A percentile compares a stretch with the other conserved stretches of the same genome.
Conservation (phyloP, 1,284 basidiomycete species). For the Singerocomus inundabilis region DNA sequence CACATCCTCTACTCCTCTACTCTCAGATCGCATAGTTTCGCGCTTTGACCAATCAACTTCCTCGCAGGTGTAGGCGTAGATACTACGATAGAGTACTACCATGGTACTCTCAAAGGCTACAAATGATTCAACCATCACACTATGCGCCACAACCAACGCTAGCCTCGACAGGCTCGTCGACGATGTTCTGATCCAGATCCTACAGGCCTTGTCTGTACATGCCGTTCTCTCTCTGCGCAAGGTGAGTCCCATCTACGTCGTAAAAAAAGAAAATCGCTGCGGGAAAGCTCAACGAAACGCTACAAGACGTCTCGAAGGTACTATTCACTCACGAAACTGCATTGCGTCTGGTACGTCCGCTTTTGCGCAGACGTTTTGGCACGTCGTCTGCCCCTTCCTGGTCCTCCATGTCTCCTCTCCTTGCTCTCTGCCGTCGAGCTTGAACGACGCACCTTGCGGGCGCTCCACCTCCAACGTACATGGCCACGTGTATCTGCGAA, state of each 20-base stretch:
- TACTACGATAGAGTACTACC: not conserved
- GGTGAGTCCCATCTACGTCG: constrained; percentile 12
- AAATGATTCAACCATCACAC: not conserved
- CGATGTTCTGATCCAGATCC: constrained; percentile 23
- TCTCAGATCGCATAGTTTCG: too few relatives aligned
- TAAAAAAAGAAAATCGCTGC: not conserved
- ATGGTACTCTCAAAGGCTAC: constrained; percentile 4
- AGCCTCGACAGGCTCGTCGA: constrained; percentile 28
- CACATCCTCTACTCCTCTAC: not conserved
- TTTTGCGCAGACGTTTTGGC: constrained; percentile 26
- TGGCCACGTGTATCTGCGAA: constrained; percentile 23
- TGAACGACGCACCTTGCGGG: constrained; percentile 28
- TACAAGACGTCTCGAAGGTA: constrained; percentile 30
- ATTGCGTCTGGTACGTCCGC: constrained; percentile 21
- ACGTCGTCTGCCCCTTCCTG: constrained; percentile 22
- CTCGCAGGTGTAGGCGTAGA: constrained; percentile 3
- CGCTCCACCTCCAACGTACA: constrained; percentile 22
- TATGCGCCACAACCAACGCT: constrained; percentile 2
- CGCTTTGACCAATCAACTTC: not conserved
- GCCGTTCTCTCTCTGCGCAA: constrained; percentile 22
- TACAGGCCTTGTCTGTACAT: constrained; percentile 14
- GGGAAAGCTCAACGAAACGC: not conserved
- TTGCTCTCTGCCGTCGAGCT: constrained; percentile 23
- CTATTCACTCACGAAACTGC: constrained; percentile 27
- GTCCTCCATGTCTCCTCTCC: constrained; percentile 10